These are phyloP conservation scores for Fraxinus dipetala DNA, from an alignment of 305 asterid species.

Conservation along the genomic window DNA sequence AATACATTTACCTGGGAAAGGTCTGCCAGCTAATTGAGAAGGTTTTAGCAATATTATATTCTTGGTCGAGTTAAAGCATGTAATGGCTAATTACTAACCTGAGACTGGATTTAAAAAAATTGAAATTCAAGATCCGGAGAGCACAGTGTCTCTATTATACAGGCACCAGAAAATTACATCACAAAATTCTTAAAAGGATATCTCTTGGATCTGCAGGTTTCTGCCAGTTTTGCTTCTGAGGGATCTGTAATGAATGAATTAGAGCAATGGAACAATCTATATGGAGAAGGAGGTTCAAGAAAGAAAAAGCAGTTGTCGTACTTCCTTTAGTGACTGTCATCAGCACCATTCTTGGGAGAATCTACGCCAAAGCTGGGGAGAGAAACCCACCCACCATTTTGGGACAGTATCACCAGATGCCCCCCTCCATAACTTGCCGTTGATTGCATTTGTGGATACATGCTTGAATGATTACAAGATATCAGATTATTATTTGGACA, in stretches of 20 bases:
- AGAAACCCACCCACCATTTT: background rate
- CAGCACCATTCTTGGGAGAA: slow-evolving; percentile 4
- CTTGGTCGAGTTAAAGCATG: background rate
- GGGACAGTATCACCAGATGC: background rate
- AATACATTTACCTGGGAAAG: background rate
- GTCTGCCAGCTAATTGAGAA: background rate
- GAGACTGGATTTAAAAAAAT: no score
- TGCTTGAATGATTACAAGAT: slow-evolving; percentile 1
- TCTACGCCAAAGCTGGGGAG: background rate
- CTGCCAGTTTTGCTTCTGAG: slow-evolving; percentile 89
- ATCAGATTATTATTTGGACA: background rate
- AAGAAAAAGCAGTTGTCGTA: slow-evolving; percentile 74
- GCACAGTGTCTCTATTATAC: background rate
- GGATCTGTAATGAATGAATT: slow-evolving; percentile 86
- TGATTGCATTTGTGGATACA: slow-evolving; percentile 22
- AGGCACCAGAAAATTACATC: background rate
- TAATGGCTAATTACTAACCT: background rate
- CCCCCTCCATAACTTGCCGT: background rate
- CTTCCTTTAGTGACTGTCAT: slow-evolving; percentile 51
- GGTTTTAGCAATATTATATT: background rate
- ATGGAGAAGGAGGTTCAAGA: slow-evolving; percentile 95
- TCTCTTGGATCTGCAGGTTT: slow-evolving; percentile 52
- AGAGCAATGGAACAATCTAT: slow-evolving; percentile 89
- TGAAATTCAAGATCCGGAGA: background rate
- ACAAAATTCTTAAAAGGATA: background rate